phyloP scores from a whole-genome alignment of 2,329 filamentous ascomycete species.

The Cercospora zeina region DNA sequence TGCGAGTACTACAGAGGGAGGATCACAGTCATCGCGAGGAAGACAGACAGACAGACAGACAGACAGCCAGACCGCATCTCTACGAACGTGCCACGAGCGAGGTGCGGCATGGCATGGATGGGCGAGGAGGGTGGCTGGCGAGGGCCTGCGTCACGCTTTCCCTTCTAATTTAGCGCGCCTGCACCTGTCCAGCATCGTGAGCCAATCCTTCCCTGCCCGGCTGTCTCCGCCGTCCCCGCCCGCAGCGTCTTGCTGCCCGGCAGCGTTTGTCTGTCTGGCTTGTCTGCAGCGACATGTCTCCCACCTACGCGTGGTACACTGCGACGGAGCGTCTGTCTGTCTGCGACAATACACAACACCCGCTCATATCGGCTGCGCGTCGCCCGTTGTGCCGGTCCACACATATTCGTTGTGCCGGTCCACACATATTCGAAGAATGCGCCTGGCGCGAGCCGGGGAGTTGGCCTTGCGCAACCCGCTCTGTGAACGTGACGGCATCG shows the following conservation, averaged over 20 bases:
- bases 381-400: constrained; percentile 9
- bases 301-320: background rate
- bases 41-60: no score
- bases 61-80: background rate
- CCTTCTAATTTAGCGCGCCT: background rate
- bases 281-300: background rate
- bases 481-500: constrained; percentile 10
- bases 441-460: constrained; percentile 20
- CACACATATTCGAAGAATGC: constrained; percentile 5
- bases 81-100: constrained; percentile 4
- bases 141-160: constrained; percentile 5
- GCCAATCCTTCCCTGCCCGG: constrained; percentile 8
- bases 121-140: constrained; percentile 16
- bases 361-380: constrained; percentile 4
- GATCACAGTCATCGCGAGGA: background rate
- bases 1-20: constrained; percentile 1
- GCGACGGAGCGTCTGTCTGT: constrained; percentile 1
- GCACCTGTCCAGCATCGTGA: constrained; percentile 8
- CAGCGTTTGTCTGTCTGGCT: background rate
- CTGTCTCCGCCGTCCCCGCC: constrained; percentile 4
- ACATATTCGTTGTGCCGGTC: constrained; percentile 4
- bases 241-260: constrained; percentile 3
- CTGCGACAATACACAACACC: background rate
- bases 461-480: constrained; percentile 13
- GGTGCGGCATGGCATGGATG: constrained; percentile 13